phyloP scores from a whole-genome alignment of 148 eudicot genomes.

The Nepenthes gracilis region DNA sequence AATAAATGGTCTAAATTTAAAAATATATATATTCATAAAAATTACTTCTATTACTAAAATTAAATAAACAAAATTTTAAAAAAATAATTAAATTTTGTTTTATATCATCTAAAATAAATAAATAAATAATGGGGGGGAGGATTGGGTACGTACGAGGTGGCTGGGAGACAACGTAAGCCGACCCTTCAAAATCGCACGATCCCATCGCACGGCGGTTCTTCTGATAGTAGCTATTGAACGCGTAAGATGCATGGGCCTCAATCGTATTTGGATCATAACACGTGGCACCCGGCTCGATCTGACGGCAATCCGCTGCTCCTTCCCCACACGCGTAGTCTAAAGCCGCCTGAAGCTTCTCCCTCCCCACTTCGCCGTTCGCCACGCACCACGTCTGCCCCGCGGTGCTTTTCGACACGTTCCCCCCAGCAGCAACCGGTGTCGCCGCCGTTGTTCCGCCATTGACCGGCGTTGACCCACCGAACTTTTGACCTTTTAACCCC shows the following conservation, averaged over 20 bases:
- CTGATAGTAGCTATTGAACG: slow-evolving; percentile 88
- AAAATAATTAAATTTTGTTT: too few relatives aligned
- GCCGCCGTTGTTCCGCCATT: slow-evolving; percentile 4
- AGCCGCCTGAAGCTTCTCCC: slow-evolving; percentile 64
- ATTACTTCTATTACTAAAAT: not conserved
- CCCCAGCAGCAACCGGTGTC: slow-evolving; percentile 10
- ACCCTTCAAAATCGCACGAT: slow-evolving; percentile 75
- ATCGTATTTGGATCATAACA: slow-evolving; percentile 86
- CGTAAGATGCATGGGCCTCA: slow-evolving; percentile 81
- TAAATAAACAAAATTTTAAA: not conserved
- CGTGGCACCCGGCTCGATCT: slow-evolving; percentile 68
- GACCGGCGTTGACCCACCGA: slow-evolving; percentile 5
- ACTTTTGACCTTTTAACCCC: slow-evolving; percentile 22
- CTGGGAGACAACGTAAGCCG: slow-evolving; percentile 51
- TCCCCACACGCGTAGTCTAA: slow-evolving; percentile 89
- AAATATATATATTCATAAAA: too few relatives aligned
- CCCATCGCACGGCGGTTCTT: slow-evolving; percentile 50
- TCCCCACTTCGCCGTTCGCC: slow-evolving; percentile 46
- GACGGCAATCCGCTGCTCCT: slow-evolving; percentile 80
- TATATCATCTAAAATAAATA: not conserved
- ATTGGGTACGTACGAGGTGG: slow-evolving; percentile 55
- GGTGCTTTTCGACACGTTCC: slow-evolving; percentile 7
- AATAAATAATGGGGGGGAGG: not conserved
- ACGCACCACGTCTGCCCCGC: slow-evolving; percentile 79
- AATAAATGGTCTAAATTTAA: too few relatives aligned